phyloP scores from a whole-genome alignment of 805 yeast species.

The Sporopachydermia lactativora region DNA sequence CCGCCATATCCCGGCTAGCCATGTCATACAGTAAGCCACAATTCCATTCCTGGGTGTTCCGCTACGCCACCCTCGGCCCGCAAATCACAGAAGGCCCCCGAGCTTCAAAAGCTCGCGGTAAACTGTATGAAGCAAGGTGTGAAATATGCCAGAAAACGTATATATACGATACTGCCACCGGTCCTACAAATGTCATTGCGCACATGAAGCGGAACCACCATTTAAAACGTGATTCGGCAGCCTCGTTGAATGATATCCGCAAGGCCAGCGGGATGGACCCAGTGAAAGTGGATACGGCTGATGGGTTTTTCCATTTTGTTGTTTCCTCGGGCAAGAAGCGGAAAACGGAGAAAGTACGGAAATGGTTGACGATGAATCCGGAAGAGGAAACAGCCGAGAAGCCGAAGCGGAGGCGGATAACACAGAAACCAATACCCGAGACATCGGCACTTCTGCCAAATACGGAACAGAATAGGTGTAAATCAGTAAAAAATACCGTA shows the following conservation, averaged over 20 bases:
- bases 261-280: not conserved
- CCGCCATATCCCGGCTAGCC: too few relatives aligned
- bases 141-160: not conserved
- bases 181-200: not conserved
- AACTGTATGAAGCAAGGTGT: conserved; percentile 1
- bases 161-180: not conserved
- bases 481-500: too few relatives aligned
- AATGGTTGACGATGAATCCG: not conserved
- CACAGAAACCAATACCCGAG: too few relatives aligned
- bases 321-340: not conserved
- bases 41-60: conserved; percentile 1
- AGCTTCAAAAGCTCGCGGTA: not conserved
- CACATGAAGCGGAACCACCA: conserved; percentile 1
- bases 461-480: too few relatives aligned
- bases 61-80: not conserved
- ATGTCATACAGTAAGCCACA: not conserved
- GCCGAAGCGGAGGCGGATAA: conserved; percentile 1
- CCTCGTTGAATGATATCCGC: not conserved
- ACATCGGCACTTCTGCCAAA: too few relatives aligned
- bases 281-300: not conserved
- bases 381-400: not conserved
- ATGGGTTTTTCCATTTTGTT: conserved; percentile 1
- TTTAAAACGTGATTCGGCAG: not conserved
- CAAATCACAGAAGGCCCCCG: not conserved
- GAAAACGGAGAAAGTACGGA: not conserved